Conservation (phyloP, 306 rosid species). For the Chamaecrista fasciculata region DNA sequence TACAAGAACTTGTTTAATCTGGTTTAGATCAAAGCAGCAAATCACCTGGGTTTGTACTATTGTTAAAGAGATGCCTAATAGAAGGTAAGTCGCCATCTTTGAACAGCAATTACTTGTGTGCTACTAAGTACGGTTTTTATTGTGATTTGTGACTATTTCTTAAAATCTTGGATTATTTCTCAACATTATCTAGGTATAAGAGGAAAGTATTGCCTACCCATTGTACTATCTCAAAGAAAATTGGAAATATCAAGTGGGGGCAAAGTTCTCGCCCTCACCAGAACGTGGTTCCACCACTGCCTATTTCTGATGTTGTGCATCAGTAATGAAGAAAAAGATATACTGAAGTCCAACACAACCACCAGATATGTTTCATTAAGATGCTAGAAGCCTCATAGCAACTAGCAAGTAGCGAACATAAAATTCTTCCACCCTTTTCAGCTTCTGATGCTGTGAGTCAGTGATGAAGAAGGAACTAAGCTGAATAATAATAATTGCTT, state of each 20-base stretch:
- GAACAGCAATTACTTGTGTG: neutral
- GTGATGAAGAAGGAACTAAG: neutral
- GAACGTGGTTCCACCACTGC: neutral
- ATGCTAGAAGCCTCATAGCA: neutral
- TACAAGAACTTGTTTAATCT: neutral
- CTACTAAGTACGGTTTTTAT: neutral
- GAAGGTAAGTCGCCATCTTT: neutral
- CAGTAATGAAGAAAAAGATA: neutral
- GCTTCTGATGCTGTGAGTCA: constrained; percentile 17
- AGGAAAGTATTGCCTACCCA: neutral
- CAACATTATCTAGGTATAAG: neutral
- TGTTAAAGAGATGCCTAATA: neutral
- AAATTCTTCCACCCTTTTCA: neutral
- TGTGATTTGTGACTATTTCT: neutral
- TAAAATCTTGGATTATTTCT: neutral
- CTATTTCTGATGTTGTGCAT: neutral
- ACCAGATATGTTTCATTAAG: neutral
- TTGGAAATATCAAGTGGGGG: neutral
- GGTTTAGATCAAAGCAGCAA: neutral
- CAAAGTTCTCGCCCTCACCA: neutral
- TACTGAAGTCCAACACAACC: neutral
- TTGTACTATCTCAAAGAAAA: neutral
- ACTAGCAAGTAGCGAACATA: neutral
- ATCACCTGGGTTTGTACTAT: neutral
- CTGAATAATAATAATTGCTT: constrained; percentile 14